Evolutionary conservation across 441 rosid genomes (phyloP), one percentile per base, ranked within the genome.

Genomic region (Omphalea diandra): DNA sequence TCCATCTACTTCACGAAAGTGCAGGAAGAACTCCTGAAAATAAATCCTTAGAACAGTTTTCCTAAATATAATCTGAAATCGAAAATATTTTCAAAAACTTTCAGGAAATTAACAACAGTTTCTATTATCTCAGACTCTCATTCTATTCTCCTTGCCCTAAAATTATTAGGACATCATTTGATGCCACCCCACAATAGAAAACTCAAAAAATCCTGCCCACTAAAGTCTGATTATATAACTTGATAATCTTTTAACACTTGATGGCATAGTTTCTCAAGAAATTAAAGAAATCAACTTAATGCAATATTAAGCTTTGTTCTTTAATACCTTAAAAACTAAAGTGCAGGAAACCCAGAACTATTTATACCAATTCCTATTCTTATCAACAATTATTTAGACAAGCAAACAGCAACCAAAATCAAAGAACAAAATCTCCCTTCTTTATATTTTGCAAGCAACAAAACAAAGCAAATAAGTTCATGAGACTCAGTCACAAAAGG

Each of bases 391-490:
- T 41, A 5, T 46, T 66, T 14, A 22, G 63, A 63, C 15, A 52
- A 43, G 18, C 24, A 43, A 63, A 31, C 33, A 20, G 33, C 41
- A 2, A 5, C 36, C 26, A 29, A 15, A 59, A 31, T 41, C 20
- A 5, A 43, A 56, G 20, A 7, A 7, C 17, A 54, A 38, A 35
- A 31, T 33, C 22, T 5, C 17, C 27, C 50, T 18, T 14, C 38
- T 17, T 18, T 2, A 63, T 2, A 31, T 46, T 53, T 24, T 31
- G 3, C 0, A 18, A 10, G 57, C 36, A 47, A 61, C 46, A 63
- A 68, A 78, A 49, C 31, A 11, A 35, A 72, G 22, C 18, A 41
- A 35, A 70, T 7, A 20, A 49, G 47, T 29, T 15, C n/a, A n/a
- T n/a, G n/a, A n/a, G n/a, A n/a, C n/a, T n/a, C 38, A 27, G 33